A percentile compares a stretch with the other conserved stretches of the same genome.
Evolutionary conservation across 148 eudicot genomes (phyloP).

Genomic region (Camellia lanceoleosa): DNA sequence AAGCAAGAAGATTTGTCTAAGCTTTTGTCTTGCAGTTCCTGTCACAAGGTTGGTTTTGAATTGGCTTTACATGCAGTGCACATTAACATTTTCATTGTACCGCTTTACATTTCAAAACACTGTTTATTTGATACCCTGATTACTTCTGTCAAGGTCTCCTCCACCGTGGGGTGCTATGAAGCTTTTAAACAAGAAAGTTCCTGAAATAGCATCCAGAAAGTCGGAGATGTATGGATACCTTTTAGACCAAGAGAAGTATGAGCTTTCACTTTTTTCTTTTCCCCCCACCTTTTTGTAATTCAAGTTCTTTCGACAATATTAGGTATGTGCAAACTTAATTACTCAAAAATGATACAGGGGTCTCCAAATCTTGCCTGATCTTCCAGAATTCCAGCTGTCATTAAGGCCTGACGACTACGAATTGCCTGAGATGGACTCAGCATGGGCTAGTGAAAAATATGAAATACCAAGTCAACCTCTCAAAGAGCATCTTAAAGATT

Average conservation of each 20-base stretch:
- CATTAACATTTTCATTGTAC: neutral
- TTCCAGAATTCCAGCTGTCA: slow-evolving; percentile 87
- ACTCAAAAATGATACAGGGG: slow-evolving; percentile 37
- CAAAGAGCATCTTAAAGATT: slow-evolving; percentile 56
- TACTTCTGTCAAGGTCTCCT: slow-evolving; percentile 50
- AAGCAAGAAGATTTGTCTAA: slow-evolving; percentile 81
- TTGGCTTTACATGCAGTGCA: neutral
- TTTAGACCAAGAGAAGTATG: slow-evolving; percentile 84
- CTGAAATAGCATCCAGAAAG: slow-evolving; percentile 73
- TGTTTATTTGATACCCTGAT: neutral
- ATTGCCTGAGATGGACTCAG: slow-evolving; percentile 54
- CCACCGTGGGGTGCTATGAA: slow-evolving; percentile 85
- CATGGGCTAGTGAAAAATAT: slow-evolving; percentile 62
- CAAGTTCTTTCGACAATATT: neutral
- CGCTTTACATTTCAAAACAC: neutral
- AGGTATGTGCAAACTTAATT: neutral
- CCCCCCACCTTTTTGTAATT: neutral
- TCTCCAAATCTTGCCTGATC: slow-evolving; percentile 63
- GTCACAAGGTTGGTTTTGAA: slow-evolving; percentile 55
- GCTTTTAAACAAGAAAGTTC: slow-evolving; percentile 66
- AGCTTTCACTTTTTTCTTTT: neutral
- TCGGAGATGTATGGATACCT: slow-evolving; percentile 70
- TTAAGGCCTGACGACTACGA: slow-evolving; percentile 82
- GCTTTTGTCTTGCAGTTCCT: slow-evolving; percentile 75
- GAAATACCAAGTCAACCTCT: slow-evolving; percentile 54